Conservation (phyloP, 2,329 filamentous ascomycete species). For the Lecanicillium sp. region DNA sequence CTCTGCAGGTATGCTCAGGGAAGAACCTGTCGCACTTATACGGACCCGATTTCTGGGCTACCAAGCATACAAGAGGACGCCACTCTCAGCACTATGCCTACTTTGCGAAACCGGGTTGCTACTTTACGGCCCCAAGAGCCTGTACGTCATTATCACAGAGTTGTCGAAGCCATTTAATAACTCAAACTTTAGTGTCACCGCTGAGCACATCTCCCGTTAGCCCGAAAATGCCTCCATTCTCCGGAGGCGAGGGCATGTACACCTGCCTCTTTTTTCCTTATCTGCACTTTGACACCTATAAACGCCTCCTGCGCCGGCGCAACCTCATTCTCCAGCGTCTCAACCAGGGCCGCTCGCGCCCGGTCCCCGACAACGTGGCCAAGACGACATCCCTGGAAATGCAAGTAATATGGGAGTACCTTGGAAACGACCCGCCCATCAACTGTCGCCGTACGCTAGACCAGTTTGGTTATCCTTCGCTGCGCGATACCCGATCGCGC, state of each 20-base stretch:
- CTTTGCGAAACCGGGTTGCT: slow-evolving; percentile 43
- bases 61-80: slow-evolving; percentile 41
- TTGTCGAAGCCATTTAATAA: not conserved
- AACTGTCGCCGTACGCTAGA: slow-evolving; percentile 58
- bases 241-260: slow-evolving; percentile 27
- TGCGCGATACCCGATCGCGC: slow-evolving; percentile 52
- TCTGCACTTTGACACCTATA: slow-evolving; percentile 60
- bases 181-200: slow-evolving; percentile 28
- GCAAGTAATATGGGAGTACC: slow-evolving; percentile 57
- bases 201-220: slow-evolving; percentile 25
- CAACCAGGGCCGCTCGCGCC: slow-evolving; percentile 47
- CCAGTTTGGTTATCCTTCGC: slow-evolving; percentile 57
- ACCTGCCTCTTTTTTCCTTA: slow-evolving; percentile 52
- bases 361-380: slow-evolving; percentile 49
- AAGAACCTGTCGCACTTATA: slow-evolving; percentile 35
- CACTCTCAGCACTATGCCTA: slow-evolving; percentile 45
- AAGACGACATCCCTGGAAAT: slow-evolving; percentile 50
- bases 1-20: slow-evolving; percentile 32
- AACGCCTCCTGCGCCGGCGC: slow-evolving; percentile 49
- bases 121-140: slow-evolving; percentile 35
- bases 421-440: slow-evolving; percentile 54
- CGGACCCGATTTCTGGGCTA: slow-evolving; percentile 42
- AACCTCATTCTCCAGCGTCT: slow-evolving; percentile 48
- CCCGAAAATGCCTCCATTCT: slow-evolving; percentile 24
- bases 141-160: slow-evolving; percentile 20